Conservation (phyloP, 495 filamentous ascomycete species). For the Penicillium bialowiezense region DNA sequence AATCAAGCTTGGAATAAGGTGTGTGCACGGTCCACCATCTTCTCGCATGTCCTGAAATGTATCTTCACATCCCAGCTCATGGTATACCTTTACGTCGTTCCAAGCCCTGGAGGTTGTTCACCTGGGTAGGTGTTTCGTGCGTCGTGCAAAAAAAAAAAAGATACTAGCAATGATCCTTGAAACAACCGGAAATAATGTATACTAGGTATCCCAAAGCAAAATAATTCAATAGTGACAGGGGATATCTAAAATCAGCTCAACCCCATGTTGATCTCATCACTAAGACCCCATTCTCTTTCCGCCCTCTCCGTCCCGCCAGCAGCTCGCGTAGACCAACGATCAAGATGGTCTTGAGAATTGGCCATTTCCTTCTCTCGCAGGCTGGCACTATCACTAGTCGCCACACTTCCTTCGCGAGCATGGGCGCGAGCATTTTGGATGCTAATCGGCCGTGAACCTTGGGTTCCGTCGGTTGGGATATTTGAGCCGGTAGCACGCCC, state of each 20-base stretch:
- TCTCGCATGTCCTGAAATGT: no score
- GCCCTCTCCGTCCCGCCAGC: constrained; percentile 41
- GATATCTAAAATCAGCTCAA: constrained; percentile 37
- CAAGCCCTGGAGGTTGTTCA: no score
- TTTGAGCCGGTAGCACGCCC: constrained; percentile 20
- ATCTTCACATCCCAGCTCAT: no score
- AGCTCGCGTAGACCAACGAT: constrained; percentile 42
- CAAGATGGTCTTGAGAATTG: constrained; percentile 46
- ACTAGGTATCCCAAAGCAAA: no score
- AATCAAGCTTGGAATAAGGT: no score
- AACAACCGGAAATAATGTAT: no score
- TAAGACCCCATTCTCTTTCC: constrained; percentile 45
- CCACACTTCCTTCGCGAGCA: constrained; percentile 31
- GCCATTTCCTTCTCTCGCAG: constrained; percentile 47
- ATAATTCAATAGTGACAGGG: no score
- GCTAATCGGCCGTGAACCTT: constrained; percentile 33
- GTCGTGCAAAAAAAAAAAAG: no score
- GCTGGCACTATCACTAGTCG: constrained; percentile 42
- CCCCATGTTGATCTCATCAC: constrained; percentile 54
- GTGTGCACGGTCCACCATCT: no score
- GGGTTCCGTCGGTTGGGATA: constrained; percentile 13
- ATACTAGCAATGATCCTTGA: not conserved
- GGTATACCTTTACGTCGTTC: no score
- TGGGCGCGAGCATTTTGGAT: constrained; percentile 31
- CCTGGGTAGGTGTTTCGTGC: no score